Conservation (phyloP, 73 alveolate species). For the Uronychia setigera region DNA sequence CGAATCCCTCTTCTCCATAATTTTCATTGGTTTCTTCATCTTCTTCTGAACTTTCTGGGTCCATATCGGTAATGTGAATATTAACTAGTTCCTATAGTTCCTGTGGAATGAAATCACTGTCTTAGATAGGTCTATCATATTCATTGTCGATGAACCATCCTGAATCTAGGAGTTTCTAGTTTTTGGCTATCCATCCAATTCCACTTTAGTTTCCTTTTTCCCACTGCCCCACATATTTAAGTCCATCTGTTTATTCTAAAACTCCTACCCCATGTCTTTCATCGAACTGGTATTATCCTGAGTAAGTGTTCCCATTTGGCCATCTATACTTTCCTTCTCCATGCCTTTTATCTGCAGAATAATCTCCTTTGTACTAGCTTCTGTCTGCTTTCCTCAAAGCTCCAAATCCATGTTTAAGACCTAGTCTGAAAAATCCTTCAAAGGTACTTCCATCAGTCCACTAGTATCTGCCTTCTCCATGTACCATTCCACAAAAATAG, state of each 20-base stretch:
- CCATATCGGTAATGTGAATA: too few species aligned
- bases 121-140: too few species aligned
- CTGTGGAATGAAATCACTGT: too few species aligned
- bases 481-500: background rate
- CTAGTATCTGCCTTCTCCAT: background rate
- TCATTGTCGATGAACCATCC: background rate
- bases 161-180: background rate
- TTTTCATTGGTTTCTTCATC: too few species aligned
- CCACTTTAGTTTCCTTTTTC: slow-evolving; percentile 9
- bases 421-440: background rate
- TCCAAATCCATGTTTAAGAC: slow-evolving; percentile 6
- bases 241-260: background rate
- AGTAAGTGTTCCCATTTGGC: slow-evolving; percentile 10
- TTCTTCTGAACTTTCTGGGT: too few species aligned
- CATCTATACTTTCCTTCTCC: background rate
- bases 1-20: too few species aligned
- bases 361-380: slow-evolving; percentile 1
- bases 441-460: slow-evolving; percentile 12
- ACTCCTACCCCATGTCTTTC: slow-evolving; percentile 9
- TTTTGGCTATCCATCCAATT: background rate
- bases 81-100: too few species aligned
- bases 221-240: slow-evolving; percentile 18
- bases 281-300: background rate
- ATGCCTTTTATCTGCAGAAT: background rate
- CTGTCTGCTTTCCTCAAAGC: background rate